Conservation (phyloP, 2,329 filamentous ascomycete species). For the Aureobasidium sp. region DNA sequence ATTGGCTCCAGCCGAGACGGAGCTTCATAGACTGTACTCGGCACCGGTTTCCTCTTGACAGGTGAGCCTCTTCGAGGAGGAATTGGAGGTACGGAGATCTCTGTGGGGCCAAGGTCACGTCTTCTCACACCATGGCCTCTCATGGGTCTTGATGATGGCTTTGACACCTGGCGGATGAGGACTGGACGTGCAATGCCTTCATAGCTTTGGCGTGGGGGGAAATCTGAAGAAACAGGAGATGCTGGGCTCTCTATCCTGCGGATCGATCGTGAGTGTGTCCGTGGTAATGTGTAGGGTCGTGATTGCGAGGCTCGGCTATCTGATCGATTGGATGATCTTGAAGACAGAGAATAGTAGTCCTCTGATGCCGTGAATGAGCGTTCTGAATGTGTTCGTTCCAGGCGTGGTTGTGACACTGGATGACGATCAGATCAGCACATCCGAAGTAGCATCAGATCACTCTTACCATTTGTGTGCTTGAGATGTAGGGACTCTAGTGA, state of each 20-base stretch:
- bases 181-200: conserved; percentile 18
- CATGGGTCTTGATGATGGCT: conserved; percentile 25
- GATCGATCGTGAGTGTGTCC: conserved; percentile 16
- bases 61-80: conserved; percentile 11
- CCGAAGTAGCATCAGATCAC: background rate
- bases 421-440: background rate
- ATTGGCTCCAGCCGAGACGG: conserved; percentile 11
- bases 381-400: conserved; percentile 34
- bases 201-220: conserved; percentile 24
- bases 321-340: conserved; percentile 22
- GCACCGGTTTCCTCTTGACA: conserved; percentile 27
- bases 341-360: conserved; percentile 42
- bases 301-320: conserved; percentile 3
- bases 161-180: conserved; percentile 17
- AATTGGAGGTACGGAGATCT: conserved; percentile 9
- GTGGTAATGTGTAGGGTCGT: conserved; percentile 20
- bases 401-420: conserved; percentile 31
- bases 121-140: conserved; percentile 25
- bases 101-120: background rate
- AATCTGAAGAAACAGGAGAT: conserved; percentile 17
- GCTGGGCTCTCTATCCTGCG: conserved; percentile 23
- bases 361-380: conserved; percentile 41
- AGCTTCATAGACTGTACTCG: conserved; percentile 22
- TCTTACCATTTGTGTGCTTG: conserved; percentile 34
- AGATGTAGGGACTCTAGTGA: conserved; percentile 26